Conservation (phyloP, 2,329 filamentous ascomycete species). For the Aureobasidium lini region DNA sequence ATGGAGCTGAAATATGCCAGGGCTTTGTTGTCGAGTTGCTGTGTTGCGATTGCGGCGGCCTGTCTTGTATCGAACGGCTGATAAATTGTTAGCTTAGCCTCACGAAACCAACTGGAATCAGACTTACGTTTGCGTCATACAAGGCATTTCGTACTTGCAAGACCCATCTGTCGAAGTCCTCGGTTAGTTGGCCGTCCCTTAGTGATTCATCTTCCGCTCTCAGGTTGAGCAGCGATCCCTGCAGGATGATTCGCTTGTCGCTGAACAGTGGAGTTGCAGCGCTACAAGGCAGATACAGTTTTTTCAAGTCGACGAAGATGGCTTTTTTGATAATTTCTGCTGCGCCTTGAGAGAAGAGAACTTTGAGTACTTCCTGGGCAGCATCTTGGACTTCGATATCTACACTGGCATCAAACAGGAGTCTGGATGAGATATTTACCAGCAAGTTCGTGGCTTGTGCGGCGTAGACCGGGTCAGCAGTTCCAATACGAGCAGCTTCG, state of each 20-base stretch:
- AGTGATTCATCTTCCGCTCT: not conserved
- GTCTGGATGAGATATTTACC: not conserved
- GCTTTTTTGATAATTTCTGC: not conserved
- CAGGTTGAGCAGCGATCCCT: constrained; percentile 5
- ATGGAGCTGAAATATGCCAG: not conserved
- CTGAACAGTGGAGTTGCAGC: not conserved
- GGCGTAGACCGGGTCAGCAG: not conserved
- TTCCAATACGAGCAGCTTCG: not conserved
- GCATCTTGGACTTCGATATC: constrained; percentile 12
- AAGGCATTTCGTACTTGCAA: constrained; percentile 15
- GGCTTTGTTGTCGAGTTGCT: constrained; percentile 12
- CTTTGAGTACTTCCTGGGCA: constrained; percentile 7
- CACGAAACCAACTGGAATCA: not conserved
- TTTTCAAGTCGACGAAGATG: not conserved
- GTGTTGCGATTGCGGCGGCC: constrained; percentile 22
- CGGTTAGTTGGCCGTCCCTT: not conserved
- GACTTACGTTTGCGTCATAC: constrained; percentile 16
- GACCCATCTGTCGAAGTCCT: not conserved
- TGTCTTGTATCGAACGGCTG: constrained; percentile 22
- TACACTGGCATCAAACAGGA: not conserved
- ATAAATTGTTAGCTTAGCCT: not conserved
- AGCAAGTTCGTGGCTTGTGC: not conserved
- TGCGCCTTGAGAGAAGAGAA: not conserved
- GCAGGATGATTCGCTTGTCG: constrained; percentile 4
- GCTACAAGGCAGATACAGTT: not conserved